phyloP scores from a whole-genome alignment of 1,284 basidiomycete genomes.

The Megacollybia platyphylla region DNA sequence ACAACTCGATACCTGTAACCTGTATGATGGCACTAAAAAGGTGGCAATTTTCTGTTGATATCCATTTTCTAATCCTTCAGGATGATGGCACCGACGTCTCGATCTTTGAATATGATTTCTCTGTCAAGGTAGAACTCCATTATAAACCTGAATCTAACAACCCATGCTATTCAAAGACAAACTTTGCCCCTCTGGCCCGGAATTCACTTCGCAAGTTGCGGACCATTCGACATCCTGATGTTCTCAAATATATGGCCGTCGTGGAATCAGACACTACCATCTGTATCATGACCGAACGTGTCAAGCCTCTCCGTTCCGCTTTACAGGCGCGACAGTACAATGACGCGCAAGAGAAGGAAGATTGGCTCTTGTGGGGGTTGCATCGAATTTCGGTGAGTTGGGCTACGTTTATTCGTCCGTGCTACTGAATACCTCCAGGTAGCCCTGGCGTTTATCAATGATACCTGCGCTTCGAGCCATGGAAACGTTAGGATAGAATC shows the following conservation, averaged over 20 bases:
- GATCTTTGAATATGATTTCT: conserved; percentile 82
- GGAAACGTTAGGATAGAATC: conserved; percentile 73
- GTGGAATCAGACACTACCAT: conserved; percentile 82
- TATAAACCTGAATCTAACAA: no score
- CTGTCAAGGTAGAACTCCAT: conserved; percentile 9
- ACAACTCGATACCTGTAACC: conserved; percentile 68
- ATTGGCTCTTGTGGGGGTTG: conserved; percentile 92
- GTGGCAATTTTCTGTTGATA: conserved; percentile 24
- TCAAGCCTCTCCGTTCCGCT: conserved; percentile 63
- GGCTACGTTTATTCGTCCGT: background rate
- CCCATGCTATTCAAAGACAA: conserved; percentile 26
- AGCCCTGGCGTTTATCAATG: conserved; percentile 86
- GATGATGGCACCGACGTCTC: conserved; percentile 81
- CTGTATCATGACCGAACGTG: conserved; percentile 91
- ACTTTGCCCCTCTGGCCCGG: conserved; percentile 69
- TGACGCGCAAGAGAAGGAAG: conserved; percentile 54
- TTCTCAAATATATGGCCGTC: conserved; percentile 90
- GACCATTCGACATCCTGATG: conserved; percentile 88
- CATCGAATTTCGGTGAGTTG: conserved; percentile 77
- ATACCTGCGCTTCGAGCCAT: conserved; percentile 77
- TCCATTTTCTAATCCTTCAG: conserved; percentile 26
- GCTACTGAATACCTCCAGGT: conserved; percentile 34
- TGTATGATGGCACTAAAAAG: conserved; percentile 82
- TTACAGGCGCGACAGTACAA: conserved; percentile 56
- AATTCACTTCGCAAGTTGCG: conserved; percentile 89